Conservation (phyloP, 805 yeast genomes). For the Cyberlindnera veronae region DNA sequence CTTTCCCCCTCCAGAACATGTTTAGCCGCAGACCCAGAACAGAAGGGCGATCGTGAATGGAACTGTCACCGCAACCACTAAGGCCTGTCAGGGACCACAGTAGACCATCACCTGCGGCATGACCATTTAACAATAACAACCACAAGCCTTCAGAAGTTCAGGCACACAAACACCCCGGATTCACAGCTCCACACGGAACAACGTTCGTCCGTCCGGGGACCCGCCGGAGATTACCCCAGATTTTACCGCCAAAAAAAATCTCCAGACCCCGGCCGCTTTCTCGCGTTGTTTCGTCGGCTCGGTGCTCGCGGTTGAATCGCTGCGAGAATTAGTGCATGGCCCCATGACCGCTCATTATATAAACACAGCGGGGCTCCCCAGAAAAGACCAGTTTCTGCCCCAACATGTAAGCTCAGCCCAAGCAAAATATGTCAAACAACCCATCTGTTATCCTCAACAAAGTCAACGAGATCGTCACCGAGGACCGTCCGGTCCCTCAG, state of each 20-base stretch:
- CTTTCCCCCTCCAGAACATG: no score
- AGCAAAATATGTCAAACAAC: constrained; percentile 18
- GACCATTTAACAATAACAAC: no score
- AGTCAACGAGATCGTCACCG: constrained; percentile 59
- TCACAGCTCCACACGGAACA: no score
- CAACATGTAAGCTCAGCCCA: not conserved
- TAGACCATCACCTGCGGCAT: no score
- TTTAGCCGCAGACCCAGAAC: no score
- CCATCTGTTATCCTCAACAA: constrained; percentile 55
- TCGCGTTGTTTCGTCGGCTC: constrained; percentile 1
- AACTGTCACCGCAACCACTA: no score
- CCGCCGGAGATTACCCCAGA: constrained; percentile 2
- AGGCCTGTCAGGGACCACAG: no score
- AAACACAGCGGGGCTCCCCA: not conserved
- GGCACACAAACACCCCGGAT: no score
- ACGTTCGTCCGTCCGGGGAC: no score
- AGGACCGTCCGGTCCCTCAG: constrained; percentile 64
- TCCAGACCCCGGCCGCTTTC: constrained; percentile 3
- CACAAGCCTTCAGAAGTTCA: no score
- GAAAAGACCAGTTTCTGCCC: not conserved
- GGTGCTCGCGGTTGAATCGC: constrained; percentile 1
- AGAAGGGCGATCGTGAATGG: no score
- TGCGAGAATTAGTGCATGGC: constrained; percentile 7
- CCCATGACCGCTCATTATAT: not conserved
- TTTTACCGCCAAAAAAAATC: not conserved